Percentiles rank a stretch among this genome's conserved stretches.
Evolutionary conservation across 169 alveolate genomes (phyloP).

Genomic region (Plasmodium coatneyi): DNA sequence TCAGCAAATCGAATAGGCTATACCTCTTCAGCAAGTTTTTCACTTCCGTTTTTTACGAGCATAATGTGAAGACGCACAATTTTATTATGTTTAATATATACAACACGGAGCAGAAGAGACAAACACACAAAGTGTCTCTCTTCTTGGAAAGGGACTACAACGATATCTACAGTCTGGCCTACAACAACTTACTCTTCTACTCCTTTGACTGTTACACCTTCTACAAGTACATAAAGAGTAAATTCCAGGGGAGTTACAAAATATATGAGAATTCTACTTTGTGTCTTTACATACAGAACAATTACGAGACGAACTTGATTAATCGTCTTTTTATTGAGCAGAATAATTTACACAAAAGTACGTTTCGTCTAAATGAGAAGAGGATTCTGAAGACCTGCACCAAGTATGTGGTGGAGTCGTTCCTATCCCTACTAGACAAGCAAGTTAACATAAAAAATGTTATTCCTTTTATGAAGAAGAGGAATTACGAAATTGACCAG

Average conservation of each 20-base stretch:
- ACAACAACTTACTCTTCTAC: slow-evolving; percentile 46
- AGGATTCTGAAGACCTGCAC: slow-evolving; percentile 53
- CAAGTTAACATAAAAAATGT: slow-evolving; percentile 52
- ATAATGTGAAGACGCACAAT: slow-evolving; percentile 43
- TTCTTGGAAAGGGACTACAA: slow-evolving; percentile 45
- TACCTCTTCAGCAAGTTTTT: slow-evolving; percentile 62
- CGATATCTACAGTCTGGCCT: slow-evolving; percentile 25
- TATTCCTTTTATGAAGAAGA: slow-evolving; percentile 54
- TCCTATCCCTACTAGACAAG: slow-evolving; percentile 30
- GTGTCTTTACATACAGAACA: slow-evolving; percentile 37
- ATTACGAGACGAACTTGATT: slow-evolving; percentile 57
- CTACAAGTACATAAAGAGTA: slow-evolving; percentile 28
- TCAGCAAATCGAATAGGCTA: slow-evolving; percentile 57
- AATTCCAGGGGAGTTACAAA: slow-evolving; percentile 34
- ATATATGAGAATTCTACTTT: slow-evolving; percentile 68
- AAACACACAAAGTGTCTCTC: slow-evolving; percentile 56
- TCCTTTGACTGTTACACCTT: slow-evolving; percentile 63
- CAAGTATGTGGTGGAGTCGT: slow-evolving; percentile 30
- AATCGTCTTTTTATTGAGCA: slow-evolving; percentile 40
- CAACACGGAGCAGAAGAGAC: slow-evolving; percentile 62
- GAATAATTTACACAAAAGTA: slow-evolving; percentile 6
- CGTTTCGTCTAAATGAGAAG: slow-evolving; percentile 15
- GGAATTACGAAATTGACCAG: slow-evolving; percentile 39
- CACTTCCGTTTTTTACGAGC: slow-evolving; percentile 48
- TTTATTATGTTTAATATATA: slow-evolving; percentile 66